Percentiles rank a stretch among this genome's conserved stretches.
Conservation (phyloP, 768 basidiomycete genomes). For the Boletus speciosus region DNA sequence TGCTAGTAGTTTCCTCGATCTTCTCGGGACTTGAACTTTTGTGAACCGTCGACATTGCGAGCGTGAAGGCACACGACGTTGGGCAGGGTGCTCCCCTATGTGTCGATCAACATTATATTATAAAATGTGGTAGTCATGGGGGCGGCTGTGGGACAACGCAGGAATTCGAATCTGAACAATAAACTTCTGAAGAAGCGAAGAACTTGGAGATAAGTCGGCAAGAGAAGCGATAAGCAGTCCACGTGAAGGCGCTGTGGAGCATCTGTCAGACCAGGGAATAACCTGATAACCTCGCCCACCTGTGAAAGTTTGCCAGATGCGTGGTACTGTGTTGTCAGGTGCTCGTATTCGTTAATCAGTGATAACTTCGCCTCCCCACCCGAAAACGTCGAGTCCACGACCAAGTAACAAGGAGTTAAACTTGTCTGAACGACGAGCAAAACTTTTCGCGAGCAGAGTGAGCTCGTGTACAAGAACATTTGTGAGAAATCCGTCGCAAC, state of each 20-base stretch:
- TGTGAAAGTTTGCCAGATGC: not conserved
- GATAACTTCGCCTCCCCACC: not conserved
- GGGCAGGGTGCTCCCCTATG: not conserved
- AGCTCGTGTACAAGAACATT: not conserved
- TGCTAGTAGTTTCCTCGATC: slow-evolving; percentile 7
- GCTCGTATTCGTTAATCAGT: not conserved
- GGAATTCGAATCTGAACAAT: not conserved
- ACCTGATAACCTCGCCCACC: not conserved
- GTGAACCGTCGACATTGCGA: slow-evolving; percentile 5
- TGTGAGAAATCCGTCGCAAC: not conserved
- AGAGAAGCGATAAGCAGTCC: slow-evolving; percentile 4
- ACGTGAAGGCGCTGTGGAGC: not conserved
- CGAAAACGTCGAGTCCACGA: not conserved
- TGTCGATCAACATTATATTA: not conserved
- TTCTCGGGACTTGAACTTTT: slow-evolving; percentile 7
- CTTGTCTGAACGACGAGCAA: not conserved
- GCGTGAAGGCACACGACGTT: not conserved
- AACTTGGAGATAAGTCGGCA: not conserved
- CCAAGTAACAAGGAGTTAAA: not conserved
- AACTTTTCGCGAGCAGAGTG: not conserved
- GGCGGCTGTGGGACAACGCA: slow-evolving; percentile 7
- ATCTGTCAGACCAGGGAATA: not conserved
- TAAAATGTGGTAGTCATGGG: slow-evolving; percentile 4
- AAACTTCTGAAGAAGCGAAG: not conserved
- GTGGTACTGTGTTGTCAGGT: not conserved